phyloP scores from a whole-genome alignment of 1,139 yeast genomes.

The Maudiozyma humilis region DNA sequence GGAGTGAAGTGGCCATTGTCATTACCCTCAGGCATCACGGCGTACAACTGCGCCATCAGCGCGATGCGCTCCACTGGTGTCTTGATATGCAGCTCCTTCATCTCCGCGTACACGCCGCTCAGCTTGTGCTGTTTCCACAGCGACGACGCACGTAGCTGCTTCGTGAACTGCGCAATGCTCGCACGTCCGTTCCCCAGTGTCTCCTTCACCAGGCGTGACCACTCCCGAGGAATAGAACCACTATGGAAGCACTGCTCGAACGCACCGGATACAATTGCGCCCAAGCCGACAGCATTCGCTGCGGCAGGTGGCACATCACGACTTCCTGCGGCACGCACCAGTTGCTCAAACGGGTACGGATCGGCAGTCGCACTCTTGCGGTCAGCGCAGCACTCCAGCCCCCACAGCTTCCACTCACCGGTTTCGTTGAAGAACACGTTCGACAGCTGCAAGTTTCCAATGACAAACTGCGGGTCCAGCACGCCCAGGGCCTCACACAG shows the following conservation, averaged over 20 bases:
- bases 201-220: not conserved
- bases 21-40: slow-evolving; percentile 11
- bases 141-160: slow-evolving; percentile 12
- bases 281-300: not conserved
- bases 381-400: slow-evolving; percentile 64
- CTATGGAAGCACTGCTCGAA: not conserved
- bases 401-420: slow-evolving; percentile 84
- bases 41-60: slow-evolving; percentile 22
- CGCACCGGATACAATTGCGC: not conserved
- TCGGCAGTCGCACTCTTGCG: slow-evolving; percentile 8
- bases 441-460: slow-evolving; percentile 53
- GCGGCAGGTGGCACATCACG: not conserved
- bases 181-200: slow-evolving; percentile 17
- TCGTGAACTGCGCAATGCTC: slow-evolving; percentile 14
- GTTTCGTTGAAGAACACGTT: slow-evolving; percentile 55
- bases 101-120: slow-evolving; percentile 1
- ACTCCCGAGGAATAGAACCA: not conserved
- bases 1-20: slow-evolving; percentile 31
- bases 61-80: slow-evolving; percentile 21
- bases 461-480: slow-evolving; percentile 36
- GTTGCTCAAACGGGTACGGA: slow-evolving; percentile 17
- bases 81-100: slow-evolving; percentile 28
- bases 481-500: slow-evolving; percentile 6
- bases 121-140: not conserved
- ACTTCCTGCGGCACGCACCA: not conserved